Evolutionary conservation across 805 yeast species (phyloP), one percentile per base, ranked within the genome.

Genomic region (Candida parachauliodes): DNA sequence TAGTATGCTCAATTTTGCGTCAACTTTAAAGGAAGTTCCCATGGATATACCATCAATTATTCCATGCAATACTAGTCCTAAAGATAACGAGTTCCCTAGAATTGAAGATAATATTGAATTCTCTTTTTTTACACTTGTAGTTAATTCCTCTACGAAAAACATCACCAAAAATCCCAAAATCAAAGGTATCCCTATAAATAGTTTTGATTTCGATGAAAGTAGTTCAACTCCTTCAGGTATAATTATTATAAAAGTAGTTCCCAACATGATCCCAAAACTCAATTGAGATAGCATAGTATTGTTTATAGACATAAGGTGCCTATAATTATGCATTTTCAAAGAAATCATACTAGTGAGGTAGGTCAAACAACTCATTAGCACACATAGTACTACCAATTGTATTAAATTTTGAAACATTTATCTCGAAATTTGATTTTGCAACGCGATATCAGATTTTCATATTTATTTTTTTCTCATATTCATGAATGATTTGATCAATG

Each of bases 31-130:
- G 1, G 83, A 69, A 0, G 88, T 74, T 0, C 88, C 88, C 24
- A 84, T 60, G 0, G 88, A 81, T 5, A 84, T 62, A 1, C 94
- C 94, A 49, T 84, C 94, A 2, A 85, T 77, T 2, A 77, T 49
- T 1, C 86, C 76, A 51, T 84, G 94, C 11, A 83, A 63, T 1
- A 82, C 51, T 10, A 84, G 62, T 0, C 88, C 88, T 3, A 82
- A 47, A 0, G 85, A 75, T 2, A 77, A 62, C 1, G 85, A 60
- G 11, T 76, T 59, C 12, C 52, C 48, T 14, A 70, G 17, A 27
- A 34, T 19, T 14, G 42, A 39, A 6, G 23, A 10, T 9, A 38
- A 21, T 8, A 20, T n/a, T 7, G 37, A 14, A 8, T 27, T 15
- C n/a, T 37, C 4, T 26, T 32, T 37, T 3, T 15, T 14, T 7